These are phyloP conservation scores for Zymoseptoria brevis DNA, from an alignment of 2,329 filamentous ascomycete genomes.

Conservation along the genomic window DNA sequence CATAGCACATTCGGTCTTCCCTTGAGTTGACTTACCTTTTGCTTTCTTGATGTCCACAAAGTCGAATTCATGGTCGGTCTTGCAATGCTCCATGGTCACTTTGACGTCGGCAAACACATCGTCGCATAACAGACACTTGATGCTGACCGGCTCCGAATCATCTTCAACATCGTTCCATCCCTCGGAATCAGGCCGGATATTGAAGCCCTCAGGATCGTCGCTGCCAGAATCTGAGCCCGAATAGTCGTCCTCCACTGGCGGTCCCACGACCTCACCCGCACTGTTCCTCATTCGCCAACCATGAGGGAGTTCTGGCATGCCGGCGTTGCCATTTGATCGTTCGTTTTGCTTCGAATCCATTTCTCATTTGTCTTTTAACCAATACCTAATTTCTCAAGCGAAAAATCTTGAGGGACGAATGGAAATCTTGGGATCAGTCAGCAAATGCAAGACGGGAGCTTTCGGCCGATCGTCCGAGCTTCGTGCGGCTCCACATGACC, in stretches of 20 bases:
- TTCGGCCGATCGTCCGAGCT: not conserved
- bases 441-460: not conserved
- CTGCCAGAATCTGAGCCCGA: constrained; percentile 12
- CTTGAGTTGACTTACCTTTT: constrained; percentile 27
- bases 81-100: constrained; percentile 34
- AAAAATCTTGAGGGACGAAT: not conserved
- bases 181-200: constrained; percentile 29
- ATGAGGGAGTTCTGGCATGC: constrained; percentile 18
- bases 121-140: constrained; percentile 36
- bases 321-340: not conserved
- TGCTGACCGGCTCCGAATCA: constrained; percentile 31
- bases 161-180: constrained; percentile 41
- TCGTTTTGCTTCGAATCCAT: not conserved
- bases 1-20: not conserved
- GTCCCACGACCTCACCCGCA: constrained; percentile 15
- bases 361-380: not conserved
- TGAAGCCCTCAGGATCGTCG: constrained; percentile 17
- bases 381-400: not conserved
- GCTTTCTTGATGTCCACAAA: constrained; percentile 29
- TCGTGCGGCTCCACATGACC: not conserved
- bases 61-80: constrained; percentile 34
- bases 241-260: constrained; percentile 18
- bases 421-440: not conserved
- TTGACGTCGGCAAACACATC: constrained; percentile 26
- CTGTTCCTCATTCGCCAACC: constrained; percentile 21